Conservation (phyloP, 441 rosid species). For the Biscutella laevigata region DNA sequence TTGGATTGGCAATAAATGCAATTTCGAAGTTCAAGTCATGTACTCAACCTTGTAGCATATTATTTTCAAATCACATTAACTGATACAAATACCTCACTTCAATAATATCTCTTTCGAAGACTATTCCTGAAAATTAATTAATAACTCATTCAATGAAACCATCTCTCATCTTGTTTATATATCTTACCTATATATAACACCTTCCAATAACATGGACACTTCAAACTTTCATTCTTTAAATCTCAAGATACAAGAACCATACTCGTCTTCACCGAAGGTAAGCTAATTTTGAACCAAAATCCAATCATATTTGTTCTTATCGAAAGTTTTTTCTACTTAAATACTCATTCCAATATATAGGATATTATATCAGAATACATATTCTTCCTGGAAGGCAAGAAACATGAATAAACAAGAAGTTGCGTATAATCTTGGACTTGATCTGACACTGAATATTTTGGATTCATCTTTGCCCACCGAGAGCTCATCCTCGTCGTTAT, state of each 20-base stretch:
- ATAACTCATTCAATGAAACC: slow-evolving; percentile 10
- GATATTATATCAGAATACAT: not conserved
- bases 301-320: not conserved
- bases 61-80: slow-evolving; percentile 24
- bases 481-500: slow-evolving; percentile 30
- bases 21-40: slow-evolving; percentile 24
- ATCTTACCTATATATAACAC: slow-evolving; percentile 15
- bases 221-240: slow-evolving; percentile 11
- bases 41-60: slow-evolving; percentile 21
- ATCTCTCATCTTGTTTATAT: slow-evolving; percentile 9
- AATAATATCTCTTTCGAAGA: slow-evolving; percentile 16
- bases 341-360: no score
- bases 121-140: slow-evolving; percentile 11
- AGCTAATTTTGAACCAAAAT: slow-evolving; percentile 8
- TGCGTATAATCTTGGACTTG: slow-evolving; percentile 28
- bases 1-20: slow-evolving; percentile 24
- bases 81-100: slow-evolving; percentile 7
- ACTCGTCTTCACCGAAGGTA: slow-evolving; percentile 18
- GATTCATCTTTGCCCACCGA: slow-evolving; percentile 19
- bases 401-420: slow-evolving; percentile 30
- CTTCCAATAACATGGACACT: slow-evolving; percentile 12
- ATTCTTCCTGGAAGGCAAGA: slow-evolving; percentile 14
- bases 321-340: no score
- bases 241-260: slow-evolving; percentile 22
- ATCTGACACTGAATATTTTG: slow-evolving; percentile 35